Percentiles rank a stretch among this genome's conserved stretches.
phyloP scores from a whole-genome alignment of 345 rosid genomes.

The Pseudoturritis turrita region DNA sequence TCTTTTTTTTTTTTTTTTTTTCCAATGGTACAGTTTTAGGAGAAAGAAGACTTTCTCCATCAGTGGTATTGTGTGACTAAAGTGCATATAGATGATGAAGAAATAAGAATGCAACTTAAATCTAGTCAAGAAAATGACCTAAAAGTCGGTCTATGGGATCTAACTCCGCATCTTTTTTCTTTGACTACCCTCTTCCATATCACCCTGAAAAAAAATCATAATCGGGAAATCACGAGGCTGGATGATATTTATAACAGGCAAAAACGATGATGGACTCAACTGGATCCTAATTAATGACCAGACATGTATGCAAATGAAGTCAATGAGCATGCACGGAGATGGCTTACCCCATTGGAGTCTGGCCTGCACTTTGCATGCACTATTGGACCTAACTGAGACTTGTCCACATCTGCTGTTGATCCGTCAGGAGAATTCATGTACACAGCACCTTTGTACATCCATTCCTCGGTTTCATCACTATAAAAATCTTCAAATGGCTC shows the following conservation, averaged over 20 bases:
- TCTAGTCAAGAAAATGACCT: slow-evolving; percentile 31
- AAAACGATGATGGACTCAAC: not conserved
- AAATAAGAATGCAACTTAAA: slow-evolving; percentile 25
- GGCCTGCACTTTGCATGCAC: slow-evolving; percentile 99
- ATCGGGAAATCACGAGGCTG: not conserved
- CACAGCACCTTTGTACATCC: slow-evolving; percentile 99
- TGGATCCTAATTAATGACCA: not conserved
- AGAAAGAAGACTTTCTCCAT: slow-evolving; percentile 24
- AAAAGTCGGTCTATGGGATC: slow-evolving; percentile 33
- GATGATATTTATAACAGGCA: not conserved
- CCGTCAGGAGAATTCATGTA: slow-evolving; percentile 85
- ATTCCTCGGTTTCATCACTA: slow-evolving; percentile 95
- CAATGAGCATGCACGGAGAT: not conserved
- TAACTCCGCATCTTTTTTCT: slow-evolving; percentile 68
- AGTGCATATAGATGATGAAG: slow-evolving; percentile 22
- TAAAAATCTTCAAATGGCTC: slow-evolving; percentile 95
- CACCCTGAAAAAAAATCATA: slow-evolving; percentile 49
- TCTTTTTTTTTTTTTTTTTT: not conserved
- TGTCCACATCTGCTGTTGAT: slow-evolving; percentile 54
- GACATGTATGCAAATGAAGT: slow-evolving; percentile 1
- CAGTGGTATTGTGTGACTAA: slow-evolving; percentile 12
- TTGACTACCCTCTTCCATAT: slow-evolving; percentile 65
- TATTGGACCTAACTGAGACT: slow-evolving; percentile 86
- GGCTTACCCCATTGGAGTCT: slow-evolving; percentile 56
- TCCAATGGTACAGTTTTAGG: slow-evolving; percentile 23